Evolutionary conservation across 495 filamentous ascomycete species (phyloP).

Genomic region (Diplogelasinospora grovesii): DNA sequence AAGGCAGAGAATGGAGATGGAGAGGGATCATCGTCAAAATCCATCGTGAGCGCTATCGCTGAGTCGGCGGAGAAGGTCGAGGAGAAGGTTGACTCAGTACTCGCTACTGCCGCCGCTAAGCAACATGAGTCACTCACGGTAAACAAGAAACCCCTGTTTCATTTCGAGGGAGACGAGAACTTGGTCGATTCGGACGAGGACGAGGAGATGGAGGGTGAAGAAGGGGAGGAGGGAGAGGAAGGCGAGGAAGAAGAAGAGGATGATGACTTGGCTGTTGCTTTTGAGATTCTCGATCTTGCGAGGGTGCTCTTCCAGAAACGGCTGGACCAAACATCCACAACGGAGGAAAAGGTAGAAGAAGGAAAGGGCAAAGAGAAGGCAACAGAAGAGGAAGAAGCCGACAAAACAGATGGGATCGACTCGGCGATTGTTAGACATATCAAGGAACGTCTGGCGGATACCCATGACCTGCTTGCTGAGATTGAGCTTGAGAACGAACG

Average conservation of each 20-base stretch:
- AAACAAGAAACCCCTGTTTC: slow-evolving; percentile 68
- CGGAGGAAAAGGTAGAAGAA: slow-evolving; percentile 34
- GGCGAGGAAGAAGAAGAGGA: slow-evolving; percentile 68
- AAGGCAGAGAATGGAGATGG: slow-evolving; percentile 24
- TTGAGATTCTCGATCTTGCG: slow-evolving; percentile 85
- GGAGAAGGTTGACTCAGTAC: slow-evolving; percentile 20
- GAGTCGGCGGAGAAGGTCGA: slow-evolving; percentile 45
- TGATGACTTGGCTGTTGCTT: slow-evolving; percentile 85
- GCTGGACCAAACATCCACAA: slow-evolving; percentile 32
- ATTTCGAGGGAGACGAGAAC: slow-evolving; percentile 91
- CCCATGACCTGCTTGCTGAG: slow-evolving; percentile 84
- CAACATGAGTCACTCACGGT: slow-evolving; percentile 24
- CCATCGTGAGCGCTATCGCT: too few relatives aligned
- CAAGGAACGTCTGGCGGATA: slow-evolving; percentile 82
- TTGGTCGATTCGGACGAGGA: slow-evolving; percentile 75
- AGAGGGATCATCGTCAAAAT: slow-evolving; percentile 29
- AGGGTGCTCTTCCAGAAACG: slow-evolving; percentile 65
- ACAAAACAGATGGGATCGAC: slow-evolving; percentile 43
- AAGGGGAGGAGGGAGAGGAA: slow-evolving; percentile 29
- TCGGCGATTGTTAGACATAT: slow-evolving; percentile 51
- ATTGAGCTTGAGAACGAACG: slow-evolving; percentile 91
- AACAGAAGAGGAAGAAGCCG: slow-evolving; percentile 40
- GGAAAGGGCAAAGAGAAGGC: slow-evolving; percentile 48
- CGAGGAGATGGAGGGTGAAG: slow-evolving; percentile 33
- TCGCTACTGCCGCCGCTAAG: slow-evolving; percentile 34